Evolutionary conservation across 2,329 filamentous ascomycete genomes (phyloP), one percentile per base, ranked within the genome.

Genomic region (Thelonectria rubi): DNA sequence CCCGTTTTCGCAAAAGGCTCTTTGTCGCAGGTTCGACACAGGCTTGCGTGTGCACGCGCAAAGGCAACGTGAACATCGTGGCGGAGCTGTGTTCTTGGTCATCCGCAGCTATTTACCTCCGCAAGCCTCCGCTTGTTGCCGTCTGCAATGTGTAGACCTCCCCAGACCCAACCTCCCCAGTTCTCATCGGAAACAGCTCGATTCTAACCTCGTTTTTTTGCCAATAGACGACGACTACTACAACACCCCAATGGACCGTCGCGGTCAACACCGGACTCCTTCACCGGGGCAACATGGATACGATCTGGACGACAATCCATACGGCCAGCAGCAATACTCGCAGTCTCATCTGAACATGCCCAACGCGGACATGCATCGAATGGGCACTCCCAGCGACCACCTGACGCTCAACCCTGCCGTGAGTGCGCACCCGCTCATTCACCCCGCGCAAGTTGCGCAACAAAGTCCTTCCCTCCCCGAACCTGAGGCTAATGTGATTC

Each of bases 351-450:
- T 75, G 17, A 65, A 70, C 49, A 72, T 77, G 72, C 75, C 74
- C 30, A 55, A 62, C 46, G 64, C 58, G 18, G 69, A 71, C 42
- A 62, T 55, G 10, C 68, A 76, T 20, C 79, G 83, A 48, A 77
- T 81, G 26, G 78, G 81, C 61, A 89, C 87, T 18, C 87, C 90
- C 1, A 89, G 88, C 72, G 94, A 98, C 78, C 85, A 89, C 59
- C 81, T 98, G 53, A 88, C 91, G 60, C 84, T 94, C 66, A 94
- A 97, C 76, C 92, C 93, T 51, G 94, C 94, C 58, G 91, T 94
- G 78, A 82, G 90, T 85, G 26, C 21, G 34, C 42, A 11, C 8
- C 20, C 39, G 24, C 3, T 49, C 10, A 20, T 50, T 20, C 5
- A 42, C n/a, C 48, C 21, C 3, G 21, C 32, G 12, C 20, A 49